These are phyloP conservation scores for Lophiotrema nucula DNA, from an alignment of 495 filamentous ascomycete genomes.

Conservation along the genomic window DNA sequence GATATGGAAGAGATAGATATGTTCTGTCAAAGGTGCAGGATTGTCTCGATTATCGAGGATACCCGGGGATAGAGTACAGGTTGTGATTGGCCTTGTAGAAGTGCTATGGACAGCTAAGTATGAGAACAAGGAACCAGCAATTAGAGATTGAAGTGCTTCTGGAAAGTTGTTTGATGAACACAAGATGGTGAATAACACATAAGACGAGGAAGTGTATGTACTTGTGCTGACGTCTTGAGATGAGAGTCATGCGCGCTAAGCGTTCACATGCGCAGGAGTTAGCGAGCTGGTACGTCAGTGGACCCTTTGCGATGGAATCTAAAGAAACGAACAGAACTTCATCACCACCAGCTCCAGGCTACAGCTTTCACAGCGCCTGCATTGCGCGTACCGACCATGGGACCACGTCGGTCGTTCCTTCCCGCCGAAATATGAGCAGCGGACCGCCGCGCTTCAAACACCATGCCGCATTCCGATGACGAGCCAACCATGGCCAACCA, in stretches of 20 bases:
- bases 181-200: too few species aligned
- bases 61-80: too few species aligned
- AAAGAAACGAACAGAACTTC: neutral
- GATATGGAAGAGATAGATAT: too few species aligned
- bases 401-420: neutral
- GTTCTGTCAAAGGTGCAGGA: slow-evolving; percentile 12
- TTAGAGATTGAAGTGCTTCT: too few species aligned
- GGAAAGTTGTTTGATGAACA: too few species aligned
- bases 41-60: neutral
- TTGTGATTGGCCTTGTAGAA: too few species aligned
- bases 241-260: too few species aligned
- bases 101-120: too few species aligned
- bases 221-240: too few species aligned
- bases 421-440: neutral
- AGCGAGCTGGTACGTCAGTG: slow-evolving; percentile 25
- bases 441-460: neutral
- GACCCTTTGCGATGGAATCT: neutral
- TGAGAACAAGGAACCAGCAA: too few species aligned
- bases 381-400: neutral
- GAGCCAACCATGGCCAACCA: slow-evolving; percentile 21
- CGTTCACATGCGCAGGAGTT: slow-evolving; percentile 28
- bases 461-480: neutral
- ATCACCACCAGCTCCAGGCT: slow-evolving; percentile 9
- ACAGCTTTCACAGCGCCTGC: neutral
- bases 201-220: too few species aligned